These are phyloP conservation scores for Podila verticillata DNA, from an alignment of 192 early-diverging fungal species.

Conservation along the genomic window DNA sequence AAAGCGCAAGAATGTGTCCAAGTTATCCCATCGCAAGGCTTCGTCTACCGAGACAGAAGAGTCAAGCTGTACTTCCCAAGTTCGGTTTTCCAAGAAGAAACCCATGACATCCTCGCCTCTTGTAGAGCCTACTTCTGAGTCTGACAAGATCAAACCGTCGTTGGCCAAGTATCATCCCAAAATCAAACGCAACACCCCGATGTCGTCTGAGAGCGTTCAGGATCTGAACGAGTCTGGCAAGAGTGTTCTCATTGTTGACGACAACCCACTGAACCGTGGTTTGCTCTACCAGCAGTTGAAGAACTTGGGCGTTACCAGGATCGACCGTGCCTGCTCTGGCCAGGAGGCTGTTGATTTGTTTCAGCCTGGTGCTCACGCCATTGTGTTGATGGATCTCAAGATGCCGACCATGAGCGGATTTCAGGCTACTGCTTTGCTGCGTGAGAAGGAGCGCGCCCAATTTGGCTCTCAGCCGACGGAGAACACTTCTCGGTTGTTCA, in stretches of 20 bases:
- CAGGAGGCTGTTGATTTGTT: constrained; percentile 43
- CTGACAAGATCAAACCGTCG: constrained; percentile 14
- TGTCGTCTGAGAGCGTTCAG: constrained; percentile 20
- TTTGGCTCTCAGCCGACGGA: no score
- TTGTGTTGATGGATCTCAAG: constrained; percentile 49
- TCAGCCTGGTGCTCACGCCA: constrained; percentile 15
- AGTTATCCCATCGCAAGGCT: neutral
- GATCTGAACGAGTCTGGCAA: constrained; percentile 28
- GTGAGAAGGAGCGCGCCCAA: constrained; percentile 25
- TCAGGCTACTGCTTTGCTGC: constrained; percentile 26
- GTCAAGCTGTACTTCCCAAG: constrained; percentile 17
- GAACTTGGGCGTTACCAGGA: constrained; percentile 25
- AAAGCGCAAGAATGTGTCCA: neutral
- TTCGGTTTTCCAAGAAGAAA: constrained; percentile 35
- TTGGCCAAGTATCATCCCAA: constrained; percentile 13
- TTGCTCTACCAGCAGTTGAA: constrained; percentile 34
- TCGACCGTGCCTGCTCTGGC: constrained; percentile 37
- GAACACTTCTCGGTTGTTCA: neutral
- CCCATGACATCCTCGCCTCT: neutral
- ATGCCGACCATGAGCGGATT: constrained; percentile 48
- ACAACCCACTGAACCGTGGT: constrained; percentile 38
- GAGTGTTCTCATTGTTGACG: constrained; percentile 42
- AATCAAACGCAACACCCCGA: constrained; percentile 1
- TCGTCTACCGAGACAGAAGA: neutral
- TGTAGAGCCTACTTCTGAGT: neutral